These are phyloP conservation scores for Trypanosoma mega DNA, from an alignment of 208 protist genomes.

Conservation along the genomic window DNA sequence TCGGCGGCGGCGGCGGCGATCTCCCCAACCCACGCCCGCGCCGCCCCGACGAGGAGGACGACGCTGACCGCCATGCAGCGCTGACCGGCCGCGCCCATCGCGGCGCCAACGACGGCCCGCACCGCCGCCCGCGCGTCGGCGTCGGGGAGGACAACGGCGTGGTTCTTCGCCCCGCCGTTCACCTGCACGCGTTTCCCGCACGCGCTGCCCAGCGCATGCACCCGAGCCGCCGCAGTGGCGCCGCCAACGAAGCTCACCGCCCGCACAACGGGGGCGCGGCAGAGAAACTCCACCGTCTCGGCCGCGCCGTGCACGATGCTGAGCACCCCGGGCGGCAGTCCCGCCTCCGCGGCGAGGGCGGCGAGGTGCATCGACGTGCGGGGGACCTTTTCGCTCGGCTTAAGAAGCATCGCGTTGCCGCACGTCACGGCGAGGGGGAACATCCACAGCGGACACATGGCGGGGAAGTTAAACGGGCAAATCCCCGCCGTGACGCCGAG, in stretches of 20 bases:
- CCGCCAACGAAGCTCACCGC: conserved; percentile 94
- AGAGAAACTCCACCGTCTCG: conserved; percentile 94
- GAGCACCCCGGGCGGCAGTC: conserved; percentile 73
- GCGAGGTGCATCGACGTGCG: conserved; percentile 25
- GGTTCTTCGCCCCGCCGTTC: conserved; percentile 95
- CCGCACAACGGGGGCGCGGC: conserved; percentile 79
- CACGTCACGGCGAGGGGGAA: conserved; percentile 83
- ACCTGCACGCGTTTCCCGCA: conserved; percentile 93
- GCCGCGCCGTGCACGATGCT: conserved; percentile 85
- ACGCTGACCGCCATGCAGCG: conserved; percentile 94
- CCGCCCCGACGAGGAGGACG: conserved; percentile 88
- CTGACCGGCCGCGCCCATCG: conserved; percentile 92
- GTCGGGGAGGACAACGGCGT: conserved; percentile 88
- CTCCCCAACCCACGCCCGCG: conserved; percentile 65
- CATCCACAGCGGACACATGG: conserved; percentile 94
- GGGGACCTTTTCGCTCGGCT: conserved; percentile 92
- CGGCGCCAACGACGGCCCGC: conserved; percentile 74
- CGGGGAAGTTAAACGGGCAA: conserved; percentile 78
- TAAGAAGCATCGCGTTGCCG: conserved; percentile 94
- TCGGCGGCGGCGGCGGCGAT: conserved; percentile 50
- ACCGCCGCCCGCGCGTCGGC: conserved; percentile 75
- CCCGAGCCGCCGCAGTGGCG: conserved; percentile 80
- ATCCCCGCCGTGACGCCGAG: conserved; percentile 93
- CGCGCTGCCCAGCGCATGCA: conserved; percentile 62
- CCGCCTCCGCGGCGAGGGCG: conserved; percentile 64